These are phyloP conservation scores for Ophiocordyceps polyrhachis-furcata DNA, from an alignment of 2,329 filamentous ascomycete species.

Conservation along the genomic window DNA sequence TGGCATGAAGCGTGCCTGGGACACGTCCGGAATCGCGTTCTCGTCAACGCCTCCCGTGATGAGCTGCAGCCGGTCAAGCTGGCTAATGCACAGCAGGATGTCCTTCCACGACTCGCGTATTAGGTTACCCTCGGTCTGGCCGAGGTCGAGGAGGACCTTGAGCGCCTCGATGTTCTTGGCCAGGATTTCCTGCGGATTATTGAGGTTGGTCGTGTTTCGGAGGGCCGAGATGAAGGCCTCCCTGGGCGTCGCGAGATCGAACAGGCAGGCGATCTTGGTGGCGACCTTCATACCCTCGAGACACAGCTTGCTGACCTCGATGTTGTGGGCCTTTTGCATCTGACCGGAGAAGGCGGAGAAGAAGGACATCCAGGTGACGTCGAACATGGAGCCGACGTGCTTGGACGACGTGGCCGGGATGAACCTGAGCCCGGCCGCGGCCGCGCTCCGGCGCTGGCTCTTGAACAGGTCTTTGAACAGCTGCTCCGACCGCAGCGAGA, in stretches of 20 bases:
- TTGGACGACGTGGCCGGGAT: slow-evolving; percentile 87
- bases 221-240: slow-evolving; percentile 90
- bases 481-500: slow-evolving; percentile 54
- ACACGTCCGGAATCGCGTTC: slow-evolving; percentile 78
- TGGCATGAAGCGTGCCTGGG: slow-evolving; percentile 56
- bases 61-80: slow-evolving; percentile 85
- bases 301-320: slow-evolving; percentile 80
- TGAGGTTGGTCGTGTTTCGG: slow-evolving; percentile 85
- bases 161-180: slow-evolving; percentile 93
- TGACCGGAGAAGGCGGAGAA: slow-evolving; percentile 86
- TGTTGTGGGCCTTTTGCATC: slow-evolving; percentile 81
- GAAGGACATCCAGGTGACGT: slow-evolving; percentile 98
- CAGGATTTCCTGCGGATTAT: slow-evolving; percentile 87
- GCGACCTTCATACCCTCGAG: slow-evolving; percentile 92
- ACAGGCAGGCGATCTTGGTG: slow-evolving; percentile 81
- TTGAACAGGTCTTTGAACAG: slow-evolving; percentile 86
- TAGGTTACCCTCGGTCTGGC: slow-evolving; percentile 79
- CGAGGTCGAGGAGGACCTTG: slow-evolving; percentile 79
- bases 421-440: slow-evolving; percentile 53
- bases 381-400: slow-evolving; percentile 96
- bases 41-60: slow-evolving; percentile 92
- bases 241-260: slow-evolving; percentile 80
- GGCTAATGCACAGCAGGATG: slow-evolving; percentile 83
- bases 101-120: slow-evolving; percentile 89
- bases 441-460: slow-evolving; percentile 65